Evolutionary conservation across 495 filamentous ascomycete species (phyloP), one percentile per base, ranked within the genome.

Genomic region (Thozetella sp.): DNA sequence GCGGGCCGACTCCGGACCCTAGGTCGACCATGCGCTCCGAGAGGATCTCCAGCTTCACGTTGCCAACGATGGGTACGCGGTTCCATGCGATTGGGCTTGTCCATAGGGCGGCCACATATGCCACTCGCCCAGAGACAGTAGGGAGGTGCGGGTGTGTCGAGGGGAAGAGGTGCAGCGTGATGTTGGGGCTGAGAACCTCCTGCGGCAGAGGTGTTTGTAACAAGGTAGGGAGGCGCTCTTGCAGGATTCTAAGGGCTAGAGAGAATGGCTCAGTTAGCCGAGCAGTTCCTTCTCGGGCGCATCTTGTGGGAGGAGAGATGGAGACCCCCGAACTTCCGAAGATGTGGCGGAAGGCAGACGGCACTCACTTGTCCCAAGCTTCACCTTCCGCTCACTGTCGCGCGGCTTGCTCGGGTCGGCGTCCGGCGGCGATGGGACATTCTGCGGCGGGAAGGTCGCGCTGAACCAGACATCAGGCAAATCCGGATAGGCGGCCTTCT

Each of bases 1-100:
- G 2, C 68, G 68, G 22, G 69, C 43, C 43, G 12, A 11, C 43
- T 3, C 43, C 43, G 9, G 43, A 9, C 3, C 43, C 43, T n/a
- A 48, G 59, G 63, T 86, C 88, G 27, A 93, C 83, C 79, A 98
- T 93, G 25, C 93, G 86, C 77, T 97, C 94, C 4, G 88, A 91
- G 1, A 95, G 74, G 25, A 99, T 96, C 54, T 90, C 86, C 2
- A 99, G 83, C 61, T 87, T 87, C 3, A 96, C 91, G 67, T 96
- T 96, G 34, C 93, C 93, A 23, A 97, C 82, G 0, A 97, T 80
- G 11, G 95, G 95, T 0, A 99, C 80, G 37, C 90, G 87, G 64
- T 96, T 93, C 95, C 95, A 99, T 19, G 93, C 96, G 23, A 99
- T 86, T 0, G 95, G 95, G 1, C 93, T 88, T 2, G 95, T 97